Base-by-base conservation (phyloP, 306 rosid species). In the Cicer pinnatifidum region DNA sequence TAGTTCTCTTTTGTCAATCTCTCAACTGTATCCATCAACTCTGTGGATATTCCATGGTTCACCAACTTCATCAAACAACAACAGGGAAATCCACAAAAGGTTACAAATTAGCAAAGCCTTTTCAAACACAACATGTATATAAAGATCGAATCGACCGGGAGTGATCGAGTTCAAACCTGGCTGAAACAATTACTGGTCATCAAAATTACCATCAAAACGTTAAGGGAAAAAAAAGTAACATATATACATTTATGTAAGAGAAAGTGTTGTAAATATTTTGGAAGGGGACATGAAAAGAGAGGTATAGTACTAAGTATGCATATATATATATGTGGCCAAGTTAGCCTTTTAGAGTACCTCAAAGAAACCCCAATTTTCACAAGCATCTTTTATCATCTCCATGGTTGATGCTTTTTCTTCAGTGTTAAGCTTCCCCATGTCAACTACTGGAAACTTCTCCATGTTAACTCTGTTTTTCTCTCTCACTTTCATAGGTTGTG, bases 291-390 rank as follows among this genome's bases (percentile, higher is more conserved):
- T 70, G 3, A 44, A 44, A 44, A 44, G 48, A 28, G 35, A 28
- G 35, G 1, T 28, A 28, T 28, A 28, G 35, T 28, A 28, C 54
- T 48, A 48, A 48, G 53, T 12, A 47, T 47, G 17, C 53, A 47
- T 47, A 47, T 47, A 47, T 47, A 47, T 47, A 5, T 47, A 12
- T 47, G 8, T 56, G 54, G 17, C 62, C 8, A 16, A 20, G 3
- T 11, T 46, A n/a, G 47, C 39, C 1, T 4, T 0, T 8, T 46
- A 15, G 15, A 7, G 58, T 73, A 89, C 96, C 97, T 92, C 90
- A 47, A 92, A 89, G 85, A 92, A 92, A 53, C 95, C 95, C 97
- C 95, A 92, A 78, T 87, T 90, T 78, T 86, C 87, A 41, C 98
- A 92, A 9, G 96, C 96, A 50, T 89, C 90, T 35, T 83, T 82